Percentiles rank a stretch among this genome's conserved stretches.
Evolutionary conservation across 1,284 basidiomycete genomes (phyloP).

Genomic region (Porphyrellus sp.): DNA sequence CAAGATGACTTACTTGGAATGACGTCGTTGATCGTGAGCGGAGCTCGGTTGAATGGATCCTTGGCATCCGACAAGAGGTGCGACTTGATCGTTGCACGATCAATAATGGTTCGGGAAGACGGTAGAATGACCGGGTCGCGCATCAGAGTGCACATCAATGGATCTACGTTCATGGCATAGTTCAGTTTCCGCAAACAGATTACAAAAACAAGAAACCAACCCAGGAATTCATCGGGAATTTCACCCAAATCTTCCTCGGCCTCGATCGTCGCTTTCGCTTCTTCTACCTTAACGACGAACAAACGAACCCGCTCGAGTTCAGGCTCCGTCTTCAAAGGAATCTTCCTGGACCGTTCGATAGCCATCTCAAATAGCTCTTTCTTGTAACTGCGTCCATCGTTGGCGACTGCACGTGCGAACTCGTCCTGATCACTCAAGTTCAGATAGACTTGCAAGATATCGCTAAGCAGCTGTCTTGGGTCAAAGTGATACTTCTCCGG

Average conservation of each 20-base stretch:
- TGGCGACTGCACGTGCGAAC: conserved; percentile 89
- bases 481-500: conserved; percentile 90
- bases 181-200: neutral
- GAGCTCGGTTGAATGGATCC: conserved; percentile 87
- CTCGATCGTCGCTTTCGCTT: conserved; percentile 71
- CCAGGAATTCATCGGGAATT: conserved; percentile 92
- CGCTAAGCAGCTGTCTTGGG: conserved; percentile 79
- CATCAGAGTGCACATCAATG: conserved; percentile 94
- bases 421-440: conserved; percentile 80
- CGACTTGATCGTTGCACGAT: conserved; percentile 93
- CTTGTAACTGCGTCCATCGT: conserved; percentile 89
- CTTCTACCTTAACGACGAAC: conserved; percentile 86
- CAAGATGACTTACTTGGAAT: conserved; percentile 52
- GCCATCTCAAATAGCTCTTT: conserved; percentile 85
- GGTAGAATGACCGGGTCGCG: conserved; percentile 92
- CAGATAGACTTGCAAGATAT: conserved; percentile 89
- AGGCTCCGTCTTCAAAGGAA: conserved; percentile 72
- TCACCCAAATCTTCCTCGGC: conserved; percentile 94
- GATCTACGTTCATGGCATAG: conserved; percentile 52
- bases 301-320: conserved; percentile 75
- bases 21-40: conserved; percentile 78
- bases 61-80: conserved; percentile 89
- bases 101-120: conserved; percentile 77
- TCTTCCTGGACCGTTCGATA: conserved; percentile 63
- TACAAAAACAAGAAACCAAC: conserved; percentile 43